Evolutionary conservation across 108 stramenopile genomes (phyloP), one percentile per base, ranked within the genome.

Genomic region (Nannochloropsis gaditana): DNA sequence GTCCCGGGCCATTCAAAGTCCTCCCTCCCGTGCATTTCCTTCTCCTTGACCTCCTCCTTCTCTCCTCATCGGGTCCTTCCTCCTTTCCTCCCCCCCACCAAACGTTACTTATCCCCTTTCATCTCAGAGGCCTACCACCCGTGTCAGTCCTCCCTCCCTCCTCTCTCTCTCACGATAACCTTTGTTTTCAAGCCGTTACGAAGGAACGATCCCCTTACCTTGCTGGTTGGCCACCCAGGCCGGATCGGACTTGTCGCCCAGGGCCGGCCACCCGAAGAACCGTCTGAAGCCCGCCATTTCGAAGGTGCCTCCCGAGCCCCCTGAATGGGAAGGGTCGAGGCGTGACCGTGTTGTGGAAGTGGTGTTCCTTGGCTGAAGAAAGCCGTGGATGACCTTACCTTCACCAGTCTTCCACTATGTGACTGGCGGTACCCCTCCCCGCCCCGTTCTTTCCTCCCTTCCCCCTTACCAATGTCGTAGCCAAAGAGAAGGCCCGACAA

Each of bases 401-500:
- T 8, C 59, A 73, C 59, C 59, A 2, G 6, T 73, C 59, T n/a
- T 8, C 59, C 59, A n/a, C 59, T 73, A n/a, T 3, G 15, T 5
- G 59, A 73, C 3, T 73, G 15, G 2, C 59, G 15, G 59, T n/a
- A 3, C n/a, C 59, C 47, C 47, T 50, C 15, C 47, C 47, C 47
- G 10, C 47, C 15, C 47, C 47, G 47, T 15, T 15, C 47, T 10
- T 50, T 15, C 15, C 47, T 6, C 59, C 59, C n/a, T 73, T n/a
- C 6, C 6, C n/a, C 8, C 59, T 73, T 73, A 88, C 86, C 90
- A 45, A 90, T 90, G 79, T 90, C 90, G 80, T 90, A 90, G 44
- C 90, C 90, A 85, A 90, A 90, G 43, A 90, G 87, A 9, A 90
- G 73, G 15, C 90, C 90, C 19, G 87, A 87, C 9, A 90, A 84